phyloP scores from a whole-genome alignment of 106 monocot species.

The Amphibolis antarctica region DNA sequence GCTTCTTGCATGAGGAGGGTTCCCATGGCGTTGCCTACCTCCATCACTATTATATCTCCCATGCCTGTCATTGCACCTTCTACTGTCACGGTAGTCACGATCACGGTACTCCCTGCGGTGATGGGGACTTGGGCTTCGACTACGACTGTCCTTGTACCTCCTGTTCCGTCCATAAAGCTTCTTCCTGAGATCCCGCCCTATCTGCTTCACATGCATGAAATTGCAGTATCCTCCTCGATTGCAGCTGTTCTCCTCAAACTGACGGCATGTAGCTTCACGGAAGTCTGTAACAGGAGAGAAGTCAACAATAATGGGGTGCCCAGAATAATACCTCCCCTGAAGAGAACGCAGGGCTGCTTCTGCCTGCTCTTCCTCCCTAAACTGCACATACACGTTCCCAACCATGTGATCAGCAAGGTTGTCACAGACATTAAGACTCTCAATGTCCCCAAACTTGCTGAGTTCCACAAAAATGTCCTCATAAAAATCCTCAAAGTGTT shows the following conservation, averaged over 20 bases:
- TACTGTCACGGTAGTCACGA: slow-evolving; percentile 11
- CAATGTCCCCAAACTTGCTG: slow-evolving; percentile 56
- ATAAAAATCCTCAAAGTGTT: slow-evolving; percentile 75
- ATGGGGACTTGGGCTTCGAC: slow-evolving; percentile 20
- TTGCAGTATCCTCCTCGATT: slow-evolving; percentile 71
- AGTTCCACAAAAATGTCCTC: slow-evolving; percentile 68
- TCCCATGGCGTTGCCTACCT: slow-evolving; percentile 26
- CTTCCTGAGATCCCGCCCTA: slow-evolving; percentile 48
- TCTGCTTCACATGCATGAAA: slow-evolving; percentile 77
- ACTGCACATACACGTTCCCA: slow-evolving; percentile 69
- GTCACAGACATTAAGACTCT: slow-evolving; percentile 60
- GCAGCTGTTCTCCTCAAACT: slow-evolving; percentile 72
- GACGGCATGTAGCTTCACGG: slow-evolving; percentile 60
- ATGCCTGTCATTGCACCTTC: slow-evolving; percentile 17
- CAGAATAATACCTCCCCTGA: slow-evolving; percentile 58
- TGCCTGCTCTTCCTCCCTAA: slow-evolving; percentile 55
- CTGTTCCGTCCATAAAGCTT: slow-evolving; percentile 40
- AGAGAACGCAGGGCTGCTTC: slow-evolving; percentile 49
- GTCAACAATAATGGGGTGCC: slow-evolving; percentile 59
- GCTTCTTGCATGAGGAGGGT: slow-evolving; percentile 27
- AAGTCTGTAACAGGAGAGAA: slow-evolving; percentile 68
- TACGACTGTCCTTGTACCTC: slow-evolving; percentile 20
- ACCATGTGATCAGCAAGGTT: slow-evolving; percentile 79
- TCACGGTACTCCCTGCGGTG: slow-evolving; percentile 21
- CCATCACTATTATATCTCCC: slow-evolving; percentile 33